Conservation (phyloP, 2,329 filamentous ascomycete species). For the Penicillium capsulatum region DNA sequence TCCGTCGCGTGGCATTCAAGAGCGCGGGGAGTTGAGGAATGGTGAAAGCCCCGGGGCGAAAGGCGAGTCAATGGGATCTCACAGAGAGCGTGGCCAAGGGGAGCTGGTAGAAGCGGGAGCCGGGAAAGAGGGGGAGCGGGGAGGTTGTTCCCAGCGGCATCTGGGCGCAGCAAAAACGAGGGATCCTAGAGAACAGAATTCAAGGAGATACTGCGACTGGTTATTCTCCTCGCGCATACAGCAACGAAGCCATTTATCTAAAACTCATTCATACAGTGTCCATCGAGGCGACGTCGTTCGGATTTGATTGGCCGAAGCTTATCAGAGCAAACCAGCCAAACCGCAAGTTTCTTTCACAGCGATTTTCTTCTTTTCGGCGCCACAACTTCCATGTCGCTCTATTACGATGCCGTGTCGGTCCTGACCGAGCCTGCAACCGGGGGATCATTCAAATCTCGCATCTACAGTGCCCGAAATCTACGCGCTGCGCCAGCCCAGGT, state of each 20-base stretch:
- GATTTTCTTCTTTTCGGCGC: slow-evolving; percentile 3
- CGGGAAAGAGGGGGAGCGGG: background rate
- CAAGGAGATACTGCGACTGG: no score
- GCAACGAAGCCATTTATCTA: no score
- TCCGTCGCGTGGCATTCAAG: no score
- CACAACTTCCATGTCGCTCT: slow-evolving; percentile 70
- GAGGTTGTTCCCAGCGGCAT: no score
- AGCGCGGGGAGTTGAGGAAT: no score
- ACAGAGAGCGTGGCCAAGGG: background rate
- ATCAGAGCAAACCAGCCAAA: slow-evolving; percentile 25
- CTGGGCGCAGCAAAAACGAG: no score
- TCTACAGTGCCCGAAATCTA: slow-evolving; percentile 69
- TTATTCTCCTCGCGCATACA: no score
- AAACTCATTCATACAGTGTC: no score
- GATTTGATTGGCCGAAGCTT: background rate
- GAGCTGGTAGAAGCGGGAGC: background rate
- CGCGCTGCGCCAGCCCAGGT: slow-evolving; percentile 78
- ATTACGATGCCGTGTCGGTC: slow-evolving; percentile 81
- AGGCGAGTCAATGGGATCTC: no score
- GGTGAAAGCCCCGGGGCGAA: slow-evolving; percentile 23
- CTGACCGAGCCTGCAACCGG: slow-evolving; percentile 62
- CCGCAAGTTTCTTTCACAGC: slow-evolving; percentile 7
- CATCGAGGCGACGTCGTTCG: no score
- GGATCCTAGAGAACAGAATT: no score
- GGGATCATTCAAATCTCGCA: slow-evolving; percentile 81